These are phyloP conservation scores for Pleoardoris graminearum DNA, from an alignment of 2,329 filamentous ascomycete species.

Conservation along the genomic window DNA sequence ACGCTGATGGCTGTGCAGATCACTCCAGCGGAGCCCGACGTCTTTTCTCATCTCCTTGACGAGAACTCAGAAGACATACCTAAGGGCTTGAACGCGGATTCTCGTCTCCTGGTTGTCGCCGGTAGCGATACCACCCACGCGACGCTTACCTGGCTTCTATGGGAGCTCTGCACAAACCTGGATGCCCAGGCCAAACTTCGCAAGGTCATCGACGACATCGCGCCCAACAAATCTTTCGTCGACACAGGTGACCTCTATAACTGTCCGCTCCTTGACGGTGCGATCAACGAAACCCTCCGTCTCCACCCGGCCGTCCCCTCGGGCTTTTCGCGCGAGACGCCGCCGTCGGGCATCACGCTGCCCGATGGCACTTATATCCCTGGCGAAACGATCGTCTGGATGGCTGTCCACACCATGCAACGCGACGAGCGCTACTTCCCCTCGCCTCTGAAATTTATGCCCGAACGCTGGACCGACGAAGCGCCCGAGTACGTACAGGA, in stretches of 20 bases:
- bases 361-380: constrained; percentile 38
- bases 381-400: constrained; percentile 33
- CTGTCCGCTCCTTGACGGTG: constrained; percentile 34
- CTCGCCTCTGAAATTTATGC: constrained; percentile 30
- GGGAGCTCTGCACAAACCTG: constrained; percentile 35
- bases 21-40: constrained; percentile 32
- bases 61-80: constrained; percentile 26
- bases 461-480: constrained; percentile 38
- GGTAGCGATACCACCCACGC: constrained; percentile 39
- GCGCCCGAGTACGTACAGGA: constrained; percentile 25
- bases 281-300: constrained; percentile 37
- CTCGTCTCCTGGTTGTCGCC: constrained; percentile 34
- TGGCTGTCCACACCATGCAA: constrained; percentile 36
- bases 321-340: constrained; percentile 39
- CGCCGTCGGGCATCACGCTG: constrained; percentile 36
- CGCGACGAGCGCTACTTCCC: constrained; percentile 35
- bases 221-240: constrained; percentile 24
- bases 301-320: constrained; percentile 39
- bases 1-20: constrained; percentile 16
- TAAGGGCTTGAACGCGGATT: constrained; percentile 28
- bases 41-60: constrained; percentile 32
- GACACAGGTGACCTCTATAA: constrained; percentile 31
- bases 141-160: constrained; percentile 33
- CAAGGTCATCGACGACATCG: constrained; percentile 21
- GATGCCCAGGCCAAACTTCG: constrained; percentile 28